Percentiles rank a stretch among this genome's conserved stretches.
These are phyloP conservation scores for Pyronema omphalodes DNA, from an alignment of 495 filamentous ascomycete species.

Conservation along the genomic window DNA sequence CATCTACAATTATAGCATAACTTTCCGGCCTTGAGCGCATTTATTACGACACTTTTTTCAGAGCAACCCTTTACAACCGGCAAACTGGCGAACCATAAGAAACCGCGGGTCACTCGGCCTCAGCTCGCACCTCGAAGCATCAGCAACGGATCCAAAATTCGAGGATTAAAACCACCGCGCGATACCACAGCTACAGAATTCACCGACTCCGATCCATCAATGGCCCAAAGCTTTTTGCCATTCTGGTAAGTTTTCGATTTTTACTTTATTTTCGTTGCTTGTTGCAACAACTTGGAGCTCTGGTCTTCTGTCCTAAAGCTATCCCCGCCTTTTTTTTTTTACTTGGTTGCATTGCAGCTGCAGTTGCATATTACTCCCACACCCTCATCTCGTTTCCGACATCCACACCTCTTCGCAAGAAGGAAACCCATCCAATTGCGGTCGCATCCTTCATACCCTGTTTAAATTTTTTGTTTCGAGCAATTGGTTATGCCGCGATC, in stretches of 20 bases:
- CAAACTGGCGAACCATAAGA: constrained; percentile 24
- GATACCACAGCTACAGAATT: constrained; percentile 13
- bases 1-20: neutral
- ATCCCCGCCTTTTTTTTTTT: constrained; percentile 2
- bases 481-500: too few species aligned
- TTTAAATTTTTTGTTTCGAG: too few species aligned
- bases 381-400: neutral
- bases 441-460: too few species aligned
- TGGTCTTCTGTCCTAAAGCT: neutral
- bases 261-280: neutral
- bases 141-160: constrained; percentile 15
- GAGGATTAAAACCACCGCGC: constrained; percentile 19
- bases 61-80: constrained; percentile 2
- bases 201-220: constrained; percentile 16
- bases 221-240: constrained; percentile 24
- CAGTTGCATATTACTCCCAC: neutral
- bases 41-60: constrained; percentile 2
- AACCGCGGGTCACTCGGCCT: constrained; percentile 23
- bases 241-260: constrained; percentile 17
- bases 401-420: neutral
- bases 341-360: constrained; percentile 5
- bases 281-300: neutral
- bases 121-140: constrained; percentile 1
- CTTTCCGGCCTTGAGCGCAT: neutral
- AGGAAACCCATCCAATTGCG: too few species aligned